phyloP scores from a whole-genome alignment of 805 yeast species.

The Monosporozyma yasuniensis region DNA sequence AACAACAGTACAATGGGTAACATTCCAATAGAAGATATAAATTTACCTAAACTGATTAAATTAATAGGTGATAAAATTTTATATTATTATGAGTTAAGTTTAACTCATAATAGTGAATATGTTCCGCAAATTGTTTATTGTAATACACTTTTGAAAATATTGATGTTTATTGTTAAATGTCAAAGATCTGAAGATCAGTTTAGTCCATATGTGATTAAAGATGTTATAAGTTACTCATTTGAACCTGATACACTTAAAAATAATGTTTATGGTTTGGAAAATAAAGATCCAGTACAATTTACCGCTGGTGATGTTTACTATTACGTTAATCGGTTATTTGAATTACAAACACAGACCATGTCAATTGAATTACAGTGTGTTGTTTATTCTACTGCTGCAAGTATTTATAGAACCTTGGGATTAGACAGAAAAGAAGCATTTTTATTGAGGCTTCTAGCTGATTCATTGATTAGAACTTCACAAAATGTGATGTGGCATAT shows the following conservation, averaged over 20 bases:
- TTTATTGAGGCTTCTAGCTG: constrained; percentile 55
- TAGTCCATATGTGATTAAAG: not conserved
- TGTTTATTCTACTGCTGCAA: constrained; percentile 57
- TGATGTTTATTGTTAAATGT: constrained; percentile 49
- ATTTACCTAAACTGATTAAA: constrained; percentile 32
- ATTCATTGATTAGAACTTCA: constrained; percentile 38
- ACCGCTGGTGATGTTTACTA: constrained; percentile 36
- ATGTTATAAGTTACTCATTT: not conserved
- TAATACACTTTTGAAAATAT: constrained; percentile 57
- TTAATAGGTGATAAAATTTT: constrained; percentile 34
- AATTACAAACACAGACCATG: constrained; percentile 38
- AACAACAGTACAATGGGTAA: constrained; percentile 6
- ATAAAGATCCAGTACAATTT: constrained; percentile 7
- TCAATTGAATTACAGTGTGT: constrained; percentile 46
- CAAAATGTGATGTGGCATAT: constrained; percentile 16
- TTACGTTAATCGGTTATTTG: constrained; percentile 40
- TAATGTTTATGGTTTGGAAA: not conserved
- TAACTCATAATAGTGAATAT: constrained; percentile 54
- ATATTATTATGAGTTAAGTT: constrained; percentile 42
- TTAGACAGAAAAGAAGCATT: constrained; percentile 62
- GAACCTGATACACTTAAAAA: not conserved
- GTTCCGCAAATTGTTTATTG: constrained; percentile 76
- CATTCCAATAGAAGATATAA: constrained; percentile 15
- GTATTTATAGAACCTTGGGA: constrained; percentile 52
- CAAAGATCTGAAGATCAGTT: constrained; percentile 29